These are phyloP conservation scores for Nakazawaea wyomingensis DNA, from an alignment of 805 yeast genomes.

Conservation along the genomic window DNA sequence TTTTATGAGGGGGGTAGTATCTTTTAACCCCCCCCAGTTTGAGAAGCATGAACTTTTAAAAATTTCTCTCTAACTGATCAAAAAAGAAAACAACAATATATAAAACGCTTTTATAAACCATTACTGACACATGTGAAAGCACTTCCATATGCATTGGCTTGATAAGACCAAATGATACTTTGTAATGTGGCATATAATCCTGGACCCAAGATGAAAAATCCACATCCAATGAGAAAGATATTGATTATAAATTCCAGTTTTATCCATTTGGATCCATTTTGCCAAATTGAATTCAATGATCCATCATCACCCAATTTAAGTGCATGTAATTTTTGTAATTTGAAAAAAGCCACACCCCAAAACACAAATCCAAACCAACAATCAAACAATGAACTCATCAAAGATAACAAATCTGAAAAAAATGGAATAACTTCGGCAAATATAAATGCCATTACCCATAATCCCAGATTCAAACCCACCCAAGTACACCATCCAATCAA, in stretches of 20 bases:
- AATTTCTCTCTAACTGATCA: no score
- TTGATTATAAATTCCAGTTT: slow-evolving; percentile 34
- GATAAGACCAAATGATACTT: slow-evolving; percentile 47
- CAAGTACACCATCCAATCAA: slow-evolving; percentile 48
- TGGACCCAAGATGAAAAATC: slow-evolving; percentile 54
- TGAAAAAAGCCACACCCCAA: slow-evolving; percentile 56
- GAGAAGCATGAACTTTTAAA: no score
- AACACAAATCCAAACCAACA: slow-evolving; percentile 64
- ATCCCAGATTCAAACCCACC: slow-evolving; percentile 35
- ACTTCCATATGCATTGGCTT: slow-evolving; percentile 42
- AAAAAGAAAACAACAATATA: no score
- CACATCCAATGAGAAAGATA: slow-evolving; percentile 36
- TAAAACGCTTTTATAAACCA: slow-evolving; percentile 15
- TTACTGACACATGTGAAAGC: slow-evolving; percentile 48
- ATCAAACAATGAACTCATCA: slow-evolving; percentile 59
- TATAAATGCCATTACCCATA: slow-evolving; percentile 52
- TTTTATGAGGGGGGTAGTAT: no score
- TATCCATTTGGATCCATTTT: slow-evolving; percentile 23
- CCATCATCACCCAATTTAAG: slow-evolving; percentile 16
- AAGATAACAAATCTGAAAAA: slow-evolving; percentile 49
- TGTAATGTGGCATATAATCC: slow-evolving; percentile 52
- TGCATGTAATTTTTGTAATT: slow-evolving; percentile 27
- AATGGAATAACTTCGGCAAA: slow-evolving; percentile 64
- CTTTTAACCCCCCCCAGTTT: no score
- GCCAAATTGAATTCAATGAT: slow-evolving; percentile 23